phyloP scores from a whole-genome alignment of 371 early-diverging fungal species.

The Apophysomyces sp. region DNA sequence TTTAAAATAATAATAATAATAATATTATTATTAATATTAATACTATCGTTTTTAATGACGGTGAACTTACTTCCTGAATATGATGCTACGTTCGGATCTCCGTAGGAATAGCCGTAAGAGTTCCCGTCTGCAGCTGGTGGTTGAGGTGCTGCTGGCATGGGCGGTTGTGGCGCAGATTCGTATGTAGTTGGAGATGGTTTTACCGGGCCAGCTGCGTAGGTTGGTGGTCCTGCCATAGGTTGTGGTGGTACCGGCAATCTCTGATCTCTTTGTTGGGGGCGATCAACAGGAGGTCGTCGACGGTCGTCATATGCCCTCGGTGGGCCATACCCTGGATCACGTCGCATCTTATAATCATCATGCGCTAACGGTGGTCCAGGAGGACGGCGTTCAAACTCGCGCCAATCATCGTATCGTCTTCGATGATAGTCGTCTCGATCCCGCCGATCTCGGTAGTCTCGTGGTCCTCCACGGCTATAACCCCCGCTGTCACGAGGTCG shows the following conservation, averaged over 20 bases:
- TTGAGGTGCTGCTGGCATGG: constrained; percentile 6
- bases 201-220: constrained; percentile 3
- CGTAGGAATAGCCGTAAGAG: constrained; percentile 9
- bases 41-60: background rate
- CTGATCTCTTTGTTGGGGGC: constrained; percentile 6
- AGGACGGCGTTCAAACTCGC: constrained; percentile 29
- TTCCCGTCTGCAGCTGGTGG: constrained; percentile 10
- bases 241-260: constrained; percentile 8
- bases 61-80: background rate
- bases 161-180: constrained; percentile 3
- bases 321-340: constrained; percentile 3
- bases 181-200: constrained; percentile 10
- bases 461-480: constrained; percentile 23
- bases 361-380: constrained; percentile 19
- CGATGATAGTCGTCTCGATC: constrained; percentile 38
- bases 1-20: too few relatives aligned
- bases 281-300: constrained; percentile 29
- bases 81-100: constrained; percentile 10
- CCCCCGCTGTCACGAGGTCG: constrained; percentile 24
- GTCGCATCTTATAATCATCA: constrained; percentile 8
- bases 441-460: constrained; percentile 40
- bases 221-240: constrained; percentile 14
- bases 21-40: too few relatives aligned
- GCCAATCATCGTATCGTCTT: constrained; percentile 32
- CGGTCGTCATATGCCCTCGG: constrained; percentile 22